phyloP scores from a whole-genome alignment of 106 monocot species.

The Dioscorea zingiberensis region DNA sequence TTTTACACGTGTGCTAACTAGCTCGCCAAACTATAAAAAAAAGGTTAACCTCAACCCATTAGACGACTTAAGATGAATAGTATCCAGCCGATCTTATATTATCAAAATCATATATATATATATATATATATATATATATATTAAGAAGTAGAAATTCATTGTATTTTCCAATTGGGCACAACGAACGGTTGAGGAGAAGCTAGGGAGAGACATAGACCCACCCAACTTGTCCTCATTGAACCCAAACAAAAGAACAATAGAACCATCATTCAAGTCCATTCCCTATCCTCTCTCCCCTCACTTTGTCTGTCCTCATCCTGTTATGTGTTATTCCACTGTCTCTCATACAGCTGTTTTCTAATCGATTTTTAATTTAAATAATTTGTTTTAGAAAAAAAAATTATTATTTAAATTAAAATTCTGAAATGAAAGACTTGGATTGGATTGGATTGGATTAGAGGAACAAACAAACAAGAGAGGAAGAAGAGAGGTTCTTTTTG shows the following conservation, averaged over 20 bases:
- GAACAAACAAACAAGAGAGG: not conserved
- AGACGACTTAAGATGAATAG: not conserved
- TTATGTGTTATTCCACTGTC: not conserved
- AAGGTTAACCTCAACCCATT: no score
- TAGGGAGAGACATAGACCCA: not conserved
- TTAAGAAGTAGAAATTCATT: not conserved
- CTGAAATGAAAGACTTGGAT: no score
- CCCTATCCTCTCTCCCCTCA: not conserved
- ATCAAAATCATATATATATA: no score
- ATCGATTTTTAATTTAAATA: not conserved
- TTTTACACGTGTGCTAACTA: no score
- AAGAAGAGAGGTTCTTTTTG: not conserved
- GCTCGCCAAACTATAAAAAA: no score
- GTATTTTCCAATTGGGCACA: not conserved
- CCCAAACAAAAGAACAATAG: not conserved
- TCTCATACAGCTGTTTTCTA: not conserved
- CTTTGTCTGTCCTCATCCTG: not conserved
- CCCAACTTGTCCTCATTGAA: not conserved
- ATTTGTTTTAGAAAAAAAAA: not conserved
- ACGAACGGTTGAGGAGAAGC: conserved; percentile 4
- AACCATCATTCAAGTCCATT: not conserved
- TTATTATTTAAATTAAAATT: not conserved
- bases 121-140: no score
- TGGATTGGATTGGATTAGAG: no score
- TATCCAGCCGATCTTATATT: no score